Evolutionary conservation across 805 yeast species (phyloP), one percentile per base, ranked within the genome.

Genomic region (Wickerhamomyces chambardii): DNA sequence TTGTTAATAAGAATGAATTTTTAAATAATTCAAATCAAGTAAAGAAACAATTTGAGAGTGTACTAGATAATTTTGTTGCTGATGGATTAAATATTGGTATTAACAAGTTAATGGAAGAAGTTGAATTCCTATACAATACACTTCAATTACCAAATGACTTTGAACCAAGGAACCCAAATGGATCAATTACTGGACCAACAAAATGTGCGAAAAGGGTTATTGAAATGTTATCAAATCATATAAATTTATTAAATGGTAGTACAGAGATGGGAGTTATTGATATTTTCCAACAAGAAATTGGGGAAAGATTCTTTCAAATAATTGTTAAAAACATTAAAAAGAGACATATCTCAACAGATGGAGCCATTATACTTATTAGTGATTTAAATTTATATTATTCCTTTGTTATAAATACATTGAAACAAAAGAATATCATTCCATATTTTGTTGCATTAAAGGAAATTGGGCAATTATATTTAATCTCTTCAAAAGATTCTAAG

Each of bases 81-180:
- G 84, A 83, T 49, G 98, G 98, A 0, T 66, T 92, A 22, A 89
- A 86, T 48, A 72, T 83, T n/a, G 95, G 97, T 29, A 86, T 92
- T 25, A 95, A 84, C 41, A 89, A 87, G 9, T 66, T 92, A 28
- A 78, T 87, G 58, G 81, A 75, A 45, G 95, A 90, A 51, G 75
- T 89, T 15, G 84, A 82, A 35, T 70, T 69, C 41, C 64, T 75
- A 4, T 75, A 70, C 42, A 63, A 67, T 29, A 69, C 77, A 0
- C 59, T 64, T 24, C 82, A 79, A 45, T 56, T 70, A 4, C 77
- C 76, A 6, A 62, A 71, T 7, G 89, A 80, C 44, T 87, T 73
- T 55, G 68, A 73, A 38, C 84, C 86, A 2, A 51, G 51, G 25
- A 36, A 44, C 14, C 38, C 34, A 28, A 46, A 50, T 16, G 37